Conservation (phyloP, 2,329 filamentous ascomycete genomes). For the Albophoma yamanashiensis region DNA sequence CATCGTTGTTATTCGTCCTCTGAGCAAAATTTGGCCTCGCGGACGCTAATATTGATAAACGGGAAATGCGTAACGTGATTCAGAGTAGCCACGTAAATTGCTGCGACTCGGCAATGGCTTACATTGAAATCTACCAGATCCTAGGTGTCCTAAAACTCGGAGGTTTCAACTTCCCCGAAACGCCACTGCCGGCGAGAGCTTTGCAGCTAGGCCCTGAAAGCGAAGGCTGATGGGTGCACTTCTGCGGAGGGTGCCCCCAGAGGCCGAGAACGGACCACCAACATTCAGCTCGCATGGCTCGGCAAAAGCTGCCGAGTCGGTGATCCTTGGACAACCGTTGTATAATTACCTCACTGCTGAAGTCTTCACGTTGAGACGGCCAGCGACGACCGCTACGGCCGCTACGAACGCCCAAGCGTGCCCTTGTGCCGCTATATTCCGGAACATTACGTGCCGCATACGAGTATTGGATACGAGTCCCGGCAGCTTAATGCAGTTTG, state of each 20-base stretch:
- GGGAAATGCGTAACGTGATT: neutral
- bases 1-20: neutral
- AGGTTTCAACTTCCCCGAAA: neutral
- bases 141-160: neutral
- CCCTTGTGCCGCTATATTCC: neutral
- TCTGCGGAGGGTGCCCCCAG: neutral
- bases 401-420: neutral
- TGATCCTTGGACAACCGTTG: neutral
- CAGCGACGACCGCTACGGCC: neutral
- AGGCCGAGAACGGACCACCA: neutral
- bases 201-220: neutral
- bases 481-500: neutral
- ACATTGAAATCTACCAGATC: neutral
- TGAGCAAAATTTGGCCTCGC: neutral
- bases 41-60: too few species aligned
- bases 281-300: neutral
- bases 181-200: neutral
- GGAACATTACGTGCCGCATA: neutral
- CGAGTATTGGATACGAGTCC: neutral
- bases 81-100: neutral
- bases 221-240: neutral
- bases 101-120: neutral
- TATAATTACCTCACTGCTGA: neutral
- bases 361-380: neutral
- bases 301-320: neutral